Conservation (phyloP, 2,329 filamentous ascomycete genomes). For the Ustilaginoidea virens region DNA sequence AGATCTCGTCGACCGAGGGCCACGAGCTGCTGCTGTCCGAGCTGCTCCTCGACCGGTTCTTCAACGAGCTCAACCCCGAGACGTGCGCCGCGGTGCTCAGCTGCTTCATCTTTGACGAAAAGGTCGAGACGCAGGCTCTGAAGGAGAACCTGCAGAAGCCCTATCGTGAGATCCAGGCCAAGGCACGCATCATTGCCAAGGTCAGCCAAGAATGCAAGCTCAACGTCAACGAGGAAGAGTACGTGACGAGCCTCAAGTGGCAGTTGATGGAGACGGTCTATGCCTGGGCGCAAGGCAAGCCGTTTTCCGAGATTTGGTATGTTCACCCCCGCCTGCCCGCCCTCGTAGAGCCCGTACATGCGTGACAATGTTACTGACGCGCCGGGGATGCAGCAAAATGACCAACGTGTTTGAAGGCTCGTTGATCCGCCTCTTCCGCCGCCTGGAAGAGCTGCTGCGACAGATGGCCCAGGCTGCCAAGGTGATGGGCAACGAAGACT, state of each 20-base stretch:
- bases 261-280: constrained; percentile 95
- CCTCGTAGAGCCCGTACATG: background rate
- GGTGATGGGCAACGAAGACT: constrained; percentile 93
- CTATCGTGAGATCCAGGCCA: constrained; percentile 70
- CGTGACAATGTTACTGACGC: too few species aligned
- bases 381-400: constrained; percentile 87
- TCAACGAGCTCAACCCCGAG: constrained; percentile 87
- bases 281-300: constrained; percentile 77
- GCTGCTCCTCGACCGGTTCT: constrained; percentile 91
- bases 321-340: constrained; percentile 18
- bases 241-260: constrained; percentile 76
- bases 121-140: constrained; percentile 61
- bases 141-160: constrained; percentile 79
- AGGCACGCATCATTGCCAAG: constrained; percentile 80
- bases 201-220: constrained; percentile 91
- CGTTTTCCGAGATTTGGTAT: constrained; percentile 90
- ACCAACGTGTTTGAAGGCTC: constrained; percentile 96
- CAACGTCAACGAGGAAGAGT: constrained; percentile 87
- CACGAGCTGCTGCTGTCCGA: constrained; percentile 90
- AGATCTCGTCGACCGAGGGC: constrained; percentile 81
- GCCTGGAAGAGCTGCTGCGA: constrained; percentile 81
- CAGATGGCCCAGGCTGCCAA: constrained; percentile 94
- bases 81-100: constrained; percentile 74
- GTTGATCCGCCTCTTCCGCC: constrained; percentile 87
- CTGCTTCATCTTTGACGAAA: constrained; percentile 96